Evolutionary conservation across 176 grass and related monocot species (phyloP).

Genomic region (Aegilops sharonensis): DNA sequence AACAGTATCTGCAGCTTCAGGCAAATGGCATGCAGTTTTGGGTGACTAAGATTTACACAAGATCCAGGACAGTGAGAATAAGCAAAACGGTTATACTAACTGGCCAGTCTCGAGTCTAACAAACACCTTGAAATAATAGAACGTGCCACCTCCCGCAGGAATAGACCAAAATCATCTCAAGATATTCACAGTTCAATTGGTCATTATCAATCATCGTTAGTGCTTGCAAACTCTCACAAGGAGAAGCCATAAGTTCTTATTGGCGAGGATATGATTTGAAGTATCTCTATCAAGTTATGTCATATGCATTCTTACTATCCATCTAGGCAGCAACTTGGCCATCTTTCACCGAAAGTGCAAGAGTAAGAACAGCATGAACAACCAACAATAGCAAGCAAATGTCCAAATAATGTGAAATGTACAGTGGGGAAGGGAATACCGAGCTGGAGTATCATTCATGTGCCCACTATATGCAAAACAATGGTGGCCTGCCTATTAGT

Average conservation of each 20-base stretch:
- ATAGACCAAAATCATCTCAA: neutral
- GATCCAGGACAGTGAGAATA: neutral
- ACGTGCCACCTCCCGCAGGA: neutral
- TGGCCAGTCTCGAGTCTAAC: neutral
- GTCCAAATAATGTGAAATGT: neutral
- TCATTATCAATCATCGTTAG: neutral
- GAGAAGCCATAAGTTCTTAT: neutral
- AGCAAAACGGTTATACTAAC: neutral
- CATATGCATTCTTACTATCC: neutral
- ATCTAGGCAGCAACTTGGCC: neutral
- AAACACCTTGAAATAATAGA: neutral
- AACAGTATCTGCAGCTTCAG: neutral
- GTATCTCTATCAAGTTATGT: neutral
- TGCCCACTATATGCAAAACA: slow-evolving; percentile 10
- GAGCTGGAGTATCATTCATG: slow-evolving; percentile 39
- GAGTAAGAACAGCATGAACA: neutral
- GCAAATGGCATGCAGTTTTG: neutral
- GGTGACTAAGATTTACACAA: neutral
- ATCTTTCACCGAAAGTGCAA: slow-evolving; percentile 7
- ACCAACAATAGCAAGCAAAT: neutral
- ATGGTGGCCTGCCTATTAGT: slow-evolving; percentile 18
- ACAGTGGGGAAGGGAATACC: slow-evolving; percentile 12
- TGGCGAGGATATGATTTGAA: neutral
- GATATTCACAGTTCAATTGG: neutral
- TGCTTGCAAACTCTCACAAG: neutral